A percentile compares a stretch with the other conserved stretches of the same genome.
These are phyloP conservation scores for Porcisia hertigi DNA, from an alignment of 208 protist genomes.

Conservation along the genomic window DNA sequence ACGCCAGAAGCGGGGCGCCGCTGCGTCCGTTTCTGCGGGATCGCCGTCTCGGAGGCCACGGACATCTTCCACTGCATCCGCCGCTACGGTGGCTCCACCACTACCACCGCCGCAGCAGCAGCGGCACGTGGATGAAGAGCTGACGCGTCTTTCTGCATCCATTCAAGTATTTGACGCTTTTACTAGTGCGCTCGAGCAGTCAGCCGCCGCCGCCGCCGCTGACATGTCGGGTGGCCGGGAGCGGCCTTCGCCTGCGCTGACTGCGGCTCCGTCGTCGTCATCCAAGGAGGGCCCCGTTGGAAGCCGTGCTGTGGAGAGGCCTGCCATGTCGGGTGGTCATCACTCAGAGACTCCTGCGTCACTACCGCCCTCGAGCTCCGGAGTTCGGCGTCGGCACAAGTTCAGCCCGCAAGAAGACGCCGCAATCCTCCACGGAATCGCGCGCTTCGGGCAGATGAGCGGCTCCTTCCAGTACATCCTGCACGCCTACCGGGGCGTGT, in stretches of 20 bases:
- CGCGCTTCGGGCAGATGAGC: conserved; percentile 48
- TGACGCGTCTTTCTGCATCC: conserved; percentile 26
- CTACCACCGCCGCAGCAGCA: not conserved
- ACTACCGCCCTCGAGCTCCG: not conserved
- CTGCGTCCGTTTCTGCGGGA: not conserved
- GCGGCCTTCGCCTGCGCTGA: not conserved
- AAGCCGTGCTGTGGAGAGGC: not conserved
- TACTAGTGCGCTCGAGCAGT: conserved; percentile 17
- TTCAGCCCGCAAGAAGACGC: conserved; percentile 74
- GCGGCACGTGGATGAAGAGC: not conserved
- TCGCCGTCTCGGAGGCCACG: not conserved
- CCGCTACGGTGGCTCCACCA: not conserved
- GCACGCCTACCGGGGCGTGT: conserved; percentile 56
- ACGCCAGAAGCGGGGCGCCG: not conserved
- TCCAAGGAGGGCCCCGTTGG: not conserved
- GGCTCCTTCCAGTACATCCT: conserved; percentile 69
- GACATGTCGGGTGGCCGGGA: not conserved
- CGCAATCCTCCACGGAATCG: conserved; percentile 78
- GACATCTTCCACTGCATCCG: not conserved
- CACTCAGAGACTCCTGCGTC: not conserved
- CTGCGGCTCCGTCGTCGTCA: not conserved
- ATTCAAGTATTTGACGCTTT: conserved; percentile 41
- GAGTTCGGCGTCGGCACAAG: conserved; percentile 33
- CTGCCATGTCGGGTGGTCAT: not conserved
- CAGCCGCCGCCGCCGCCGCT: not conserved